phyloP scores from a whole-genome alignment of 345 rosid species.

The Salix brachista region DNA sequence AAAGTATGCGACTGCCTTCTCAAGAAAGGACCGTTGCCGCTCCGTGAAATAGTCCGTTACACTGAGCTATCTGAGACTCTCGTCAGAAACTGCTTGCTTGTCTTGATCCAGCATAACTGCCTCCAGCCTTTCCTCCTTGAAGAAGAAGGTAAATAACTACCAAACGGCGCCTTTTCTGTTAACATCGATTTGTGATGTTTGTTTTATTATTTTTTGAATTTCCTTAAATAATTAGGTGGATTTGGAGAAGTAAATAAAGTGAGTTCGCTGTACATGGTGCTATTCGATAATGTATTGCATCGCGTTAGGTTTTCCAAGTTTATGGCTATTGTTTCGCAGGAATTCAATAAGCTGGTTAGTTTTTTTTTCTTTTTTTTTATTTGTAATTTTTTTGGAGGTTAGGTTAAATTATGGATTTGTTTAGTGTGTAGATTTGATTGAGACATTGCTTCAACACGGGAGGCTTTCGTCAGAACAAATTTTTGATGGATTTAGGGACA shows the following conservation, averaged over 20 bases:
- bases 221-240: constrained; percentile 33
- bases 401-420: constrained; percentile 1
- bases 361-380: constrained; percentile 6
- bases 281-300: constrained; percentile 65
- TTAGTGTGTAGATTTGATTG: constrained; percentile 61
- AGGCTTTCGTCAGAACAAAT: constrained; percentile 76
- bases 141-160: constrained; percentile 10
- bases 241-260: constrained; percentile 40
- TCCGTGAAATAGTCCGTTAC: constrained; percentile 42
- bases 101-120: constrained; percentile 81
- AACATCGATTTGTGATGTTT: background rate
- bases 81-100: constrained; percentile 61
- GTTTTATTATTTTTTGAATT: background rate
- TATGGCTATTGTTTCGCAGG: constrained; percentile 41
- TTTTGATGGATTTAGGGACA: constrained; percentile 45
- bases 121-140: constrained; percentile 66
- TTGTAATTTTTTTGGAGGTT: background rate
- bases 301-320: constrained; percentile 72
- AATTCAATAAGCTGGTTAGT: constrained; percentile 52
- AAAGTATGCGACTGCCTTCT: constrained; percentile 85
- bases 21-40: constrained; percentile 51
- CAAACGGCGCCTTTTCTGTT: constrained; percentile 13
- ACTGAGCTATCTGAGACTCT: constrained; percentile 39
- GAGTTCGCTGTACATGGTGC: constrained; percentile 46
- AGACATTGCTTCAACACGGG: constrained; percentile 77